Conservation (phyloP, 371 early-diverging fungal species). For the Mucor sp. region DNA sequence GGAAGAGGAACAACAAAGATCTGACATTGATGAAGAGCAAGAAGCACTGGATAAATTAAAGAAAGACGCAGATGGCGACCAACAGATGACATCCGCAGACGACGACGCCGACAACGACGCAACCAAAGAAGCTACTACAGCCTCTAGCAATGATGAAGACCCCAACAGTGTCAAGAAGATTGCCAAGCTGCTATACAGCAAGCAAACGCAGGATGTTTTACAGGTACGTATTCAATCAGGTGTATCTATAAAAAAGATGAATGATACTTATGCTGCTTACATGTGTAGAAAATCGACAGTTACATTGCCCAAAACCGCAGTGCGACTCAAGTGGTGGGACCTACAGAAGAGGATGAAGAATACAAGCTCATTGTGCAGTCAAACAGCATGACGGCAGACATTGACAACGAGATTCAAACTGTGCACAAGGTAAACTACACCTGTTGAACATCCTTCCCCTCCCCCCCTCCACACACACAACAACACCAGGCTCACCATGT, state of each 20-base stretch:
- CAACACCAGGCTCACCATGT: too few relatives aligned
- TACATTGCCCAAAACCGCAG: constrained; percentile 43
- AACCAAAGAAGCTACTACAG: not conserved
- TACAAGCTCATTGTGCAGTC: constrained; percentile 88
- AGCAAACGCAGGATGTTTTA: constrained; percentile 45
- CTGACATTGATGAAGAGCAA: constrained; percentile 32
- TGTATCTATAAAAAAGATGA: not conserved
- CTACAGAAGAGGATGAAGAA: constrained; percentile 83
- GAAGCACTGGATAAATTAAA: constrained; percentile 23
- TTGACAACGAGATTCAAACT: constrained; percentile 85
- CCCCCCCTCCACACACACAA: too few relatives aligned
- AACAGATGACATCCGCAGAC: constrained; percentile 33
- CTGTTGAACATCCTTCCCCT: too few relatives aligned
- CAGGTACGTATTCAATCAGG: constrained; percentile 23
- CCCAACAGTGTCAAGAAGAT: constrained; percentile 42
- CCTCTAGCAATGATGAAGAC: constrained; percentile 6
- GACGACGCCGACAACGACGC: too few relatives aligned
- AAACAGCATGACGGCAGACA: constrained; percentile 82
- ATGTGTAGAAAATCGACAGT: constrained; percentile 55
- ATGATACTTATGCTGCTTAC: not conserved
- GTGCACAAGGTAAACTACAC: constrained; percentile 81
- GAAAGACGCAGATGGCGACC: constrained; percentile 20
- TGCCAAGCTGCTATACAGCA: constrained; percentile 44
- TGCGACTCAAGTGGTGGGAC: constrained; percentile 52
- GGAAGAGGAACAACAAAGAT: constrained; percentile 30